These are phyloP conservation scores for Paramecium sonneborni DNA, from an alignment of 73 alveolate species.

Conservation along the genomic window DNA sequence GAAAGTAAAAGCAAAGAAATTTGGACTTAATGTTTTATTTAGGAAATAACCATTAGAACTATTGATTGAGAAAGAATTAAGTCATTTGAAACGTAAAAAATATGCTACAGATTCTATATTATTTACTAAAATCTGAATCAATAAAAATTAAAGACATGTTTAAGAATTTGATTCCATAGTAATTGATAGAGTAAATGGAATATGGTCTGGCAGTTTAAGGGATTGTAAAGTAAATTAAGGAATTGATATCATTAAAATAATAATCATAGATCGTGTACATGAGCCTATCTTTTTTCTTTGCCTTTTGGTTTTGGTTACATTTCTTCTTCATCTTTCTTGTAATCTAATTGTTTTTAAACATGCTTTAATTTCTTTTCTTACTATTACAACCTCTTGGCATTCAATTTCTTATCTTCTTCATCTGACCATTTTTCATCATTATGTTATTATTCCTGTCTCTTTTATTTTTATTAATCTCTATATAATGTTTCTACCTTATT, in stretches of 20 bases:
- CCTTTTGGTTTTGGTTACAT: slow-evolving; percentile 36
- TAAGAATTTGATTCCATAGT: not conserved
- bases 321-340: not conserved
- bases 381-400: not conserved
- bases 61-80: not conserved
- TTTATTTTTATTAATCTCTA: not conserved
- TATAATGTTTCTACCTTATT: not conserved
- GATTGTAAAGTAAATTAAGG: slow-evolving; percentile 39
- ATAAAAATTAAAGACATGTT: not conserved
- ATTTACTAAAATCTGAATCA: not conserved
- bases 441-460: not conserved
- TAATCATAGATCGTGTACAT: slow-evolving; percentile 14
- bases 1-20: not conserved
- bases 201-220: slow-evolving; percentile 58
- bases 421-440: not conserved
- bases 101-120: not conserved
- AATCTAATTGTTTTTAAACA: not conserved
- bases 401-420: not conserved
- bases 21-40: not conserved
- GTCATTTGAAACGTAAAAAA: not conserved
- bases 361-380: not conserved
- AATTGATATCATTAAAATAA: slow-evolving; percentile 34
- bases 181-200: not conserved
- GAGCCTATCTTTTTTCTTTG: slow-evolving; percentile 8
- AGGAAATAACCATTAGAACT: not conserved